Evolutionary conservation across 192 early-diverging fungal genomes (phyloP), one percentile per base, ranked within the genome.

Genomic region (Backusella westeae): DNA sequence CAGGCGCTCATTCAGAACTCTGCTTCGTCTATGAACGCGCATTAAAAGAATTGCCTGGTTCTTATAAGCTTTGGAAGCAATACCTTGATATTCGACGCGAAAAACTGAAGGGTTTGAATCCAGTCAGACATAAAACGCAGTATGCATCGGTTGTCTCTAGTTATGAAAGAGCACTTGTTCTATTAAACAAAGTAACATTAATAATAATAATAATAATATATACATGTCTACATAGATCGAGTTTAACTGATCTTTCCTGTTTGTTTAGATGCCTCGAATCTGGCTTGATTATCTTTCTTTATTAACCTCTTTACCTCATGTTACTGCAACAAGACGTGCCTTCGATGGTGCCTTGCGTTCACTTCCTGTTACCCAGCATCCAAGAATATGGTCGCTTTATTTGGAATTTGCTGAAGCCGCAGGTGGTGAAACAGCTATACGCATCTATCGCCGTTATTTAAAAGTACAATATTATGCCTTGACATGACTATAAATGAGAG

Each of bases 21-120:
- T 89, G 87, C 59, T 87, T 93, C 35, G 81, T 98, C 1, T 96
- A 93, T 82, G 97, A 98, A 78, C 92, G 98, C 8, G 97, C 97
- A 1, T 82, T 98, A 29, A 86, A 88, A 56, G 86, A 90, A 36
- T 83, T 99, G 4, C 98, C 98, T 2, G 94, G 96, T 6, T 96
- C 94, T 7, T 99, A 97, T 84, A 98, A 97, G 81, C 87, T 99
- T 4, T 99, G 97, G 97, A 95, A 94, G 77, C 76, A 83, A 44
- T 97, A 98, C 78, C 81, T 98, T 38, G 92, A 93, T 77, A 77
- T 90, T 34, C 90, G 95, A 26, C 76, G 82, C 19, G 68, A 80
- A 23, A 80, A 85, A 34, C 80, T 90, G 29, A 68, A 81, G 3
- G 85, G 84, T 34, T 70, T 83, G 26, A 90, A 91, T 73, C 87